These are phyloP conservation scores for Hippophae tibetana DNA, from an alignment of 306 rosid species.

Conservation along the genomic window DNA sequence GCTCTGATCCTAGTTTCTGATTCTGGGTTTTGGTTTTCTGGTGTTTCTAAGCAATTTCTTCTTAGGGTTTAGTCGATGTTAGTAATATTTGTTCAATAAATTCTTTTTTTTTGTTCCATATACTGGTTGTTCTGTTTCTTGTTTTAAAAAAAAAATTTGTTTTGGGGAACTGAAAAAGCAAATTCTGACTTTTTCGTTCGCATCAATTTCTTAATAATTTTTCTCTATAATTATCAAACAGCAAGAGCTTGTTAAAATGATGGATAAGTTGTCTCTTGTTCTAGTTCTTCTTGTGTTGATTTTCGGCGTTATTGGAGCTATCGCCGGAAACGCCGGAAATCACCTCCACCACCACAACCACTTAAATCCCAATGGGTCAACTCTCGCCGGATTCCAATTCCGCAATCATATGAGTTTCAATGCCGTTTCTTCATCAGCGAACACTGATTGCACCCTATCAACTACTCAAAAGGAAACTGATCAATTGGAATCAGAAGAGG, in stretches of 20 bases:
- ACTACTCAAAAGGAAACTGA: slow-evolving; percentile 21
- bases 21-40: slow-evolving; percentile 19
- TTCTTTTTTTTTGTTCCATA: not conserved
- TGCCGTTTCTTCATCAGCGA: slow-evolving; percentile 44
- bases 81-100: too few relatives aligned
- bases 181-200: not conserved
- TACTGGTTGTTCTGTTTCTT: slow-evolving; percentile 7
- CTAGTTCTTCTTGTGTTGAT: slow-evolving; percentile 29
- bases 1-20: not conserved
- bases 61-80: not conserved
- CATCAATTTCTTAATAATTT: slow-evolving; percentile 1
- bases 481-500: slow-evolving; percentile 20
- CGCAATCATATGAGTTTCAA: slow-evolving; percentile 59
- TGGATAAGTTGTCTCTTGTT: slow-evolving; percentile 20
- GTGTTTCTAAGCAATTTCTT: not conserved
- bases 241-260: slow-evolving; percentile 29
- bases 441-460: slow-evolving; percentile 42
- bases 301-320: slow-evolving; percentile 20
- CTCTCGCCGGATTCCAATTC: slow-evolving; percentile 53
- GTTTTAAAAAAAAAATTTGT: not conserved
- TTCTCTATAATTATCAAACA: slow-evolving; percentile 24
- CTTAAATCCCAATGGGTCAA: slow-evolving; percentile 44
- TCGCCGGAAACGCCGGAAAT: slow-evolving; percentile 25
- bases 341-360: slow-evolving; percentile 30
- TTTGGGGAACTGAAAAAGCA: not conserved